phyloP scores from a whole-genome alignment of 352 stramenopile species.

The Globisporangium nagaii region DNA sequence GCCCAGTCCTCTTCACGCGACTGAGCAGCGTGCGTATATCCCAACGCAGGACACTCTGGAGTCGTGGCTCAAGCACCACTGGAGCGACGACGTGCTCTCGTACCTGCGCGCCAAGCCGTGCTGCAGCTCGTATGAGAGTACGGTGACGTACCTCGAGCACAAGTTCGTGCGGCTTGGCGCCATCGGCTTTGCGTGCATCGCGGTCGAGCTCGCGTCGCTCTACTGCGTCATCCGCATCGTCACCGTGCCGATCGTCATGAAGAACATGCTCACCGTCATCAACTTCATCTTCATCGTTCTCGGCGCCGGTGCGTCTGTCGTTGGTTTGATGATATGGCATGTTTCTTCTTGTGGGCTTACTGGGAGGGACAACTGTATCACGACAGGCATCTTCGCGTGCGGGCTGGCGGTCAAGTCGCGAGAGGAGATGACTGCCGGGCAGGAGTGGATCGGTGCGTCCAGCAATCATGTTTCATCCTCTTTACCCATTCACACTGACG shows the following conservation, averaged over 20 bases:
- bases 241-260: slow-evolving; percentile 85
- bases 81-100: slow-evolving; percentile 35
- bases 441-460: slow-evolving; percentile 67
- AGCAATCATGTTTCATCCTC: neutral
- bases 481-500: neutral
- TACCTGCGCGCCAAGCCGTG: slow-evolving; percentile 39
- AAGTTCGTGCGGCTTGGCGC: slow-evolving; percentile 42
- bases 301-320: slow-evolving; percentile 20
- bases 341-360: no score
- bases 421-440: slow-evolving; percentile 57
- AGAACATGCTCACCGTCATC: slow-evolving; percentile 72
- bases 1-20: neutral
- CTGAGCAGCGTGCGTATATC: neutral
- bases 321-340: neutral
- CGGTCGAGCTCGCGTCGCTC: slow-evolving; percentile 47
- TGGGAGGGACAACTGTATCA: no score
- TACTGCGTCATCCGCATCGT: slow-evolving; percentile 83
- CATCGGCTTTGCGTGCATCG: slow-evolving; percentile 39
- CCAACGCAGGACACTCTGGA: slow-evolving; percentile 31
- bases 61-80: slow-evolving; percentile 77
- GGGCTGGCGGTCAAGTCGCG: slow-evolving; percentile 52
- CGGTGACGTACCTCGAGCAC: slow-evolving; percentile 40
- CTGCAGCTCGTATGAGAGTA: slow-evolving; percentile 50
- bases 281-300: slow-evolving; percentile 67
- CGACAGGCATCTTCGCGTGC: slow-evolving; percentile 43